These are phyloP conservation scores for Annona cherimola DNA, from an alignment of 164 flowering plant species.

Conservation along the genomic window DNA sequence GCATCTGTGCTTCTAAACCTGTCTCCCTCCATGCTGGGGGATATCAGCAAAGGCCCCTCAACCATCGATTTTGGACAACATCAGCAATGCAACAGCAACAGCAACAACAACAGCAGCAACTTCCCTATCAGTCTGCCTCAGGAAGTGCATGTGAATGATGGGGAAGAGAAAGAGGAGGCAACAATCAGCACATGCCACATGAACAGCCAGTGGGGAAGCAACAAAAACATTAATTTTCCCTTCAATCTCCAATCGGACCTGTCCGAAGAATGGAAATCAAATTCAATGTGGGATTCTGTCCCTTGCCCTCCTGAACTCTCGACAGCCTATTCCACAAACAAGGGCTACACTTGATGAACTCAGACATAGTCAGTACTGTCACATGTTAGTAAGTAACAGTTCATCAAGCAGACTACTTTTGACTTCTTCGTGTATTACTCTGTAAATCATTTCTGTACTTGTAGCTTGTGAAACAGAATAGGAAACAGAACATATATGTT, in stretches of 20 bases:
- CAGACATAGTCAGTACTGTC: slow-evolving; percentile 1
- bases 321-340: slow-evolving; percentile 52
- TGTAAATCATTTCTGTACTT: slow-evolving; percentile 23
- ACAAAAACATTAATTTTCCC: slow-evolving; percentile 48
- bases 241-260: slow-evolving; percentile 40
- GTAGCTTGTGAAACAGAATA: slow-evolving; percentile 6
- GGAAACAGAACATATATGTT: slow-evolving; percentile 8
- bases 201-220: slow-evolving; percentile 30
- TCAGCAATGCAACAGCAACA: slow-evolving; percentile 25
- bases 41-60: slow-evolving; percentile 27
- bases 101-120: slow-evolving; percentile 29
- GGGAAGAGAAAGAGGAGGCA: slow-evolving; percentile 26
- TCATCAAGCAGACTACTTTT: slow-evolving; percentile 10
- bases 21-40: slow-evolving; percentile 26
- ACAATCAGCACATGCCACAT: slow-evolving; percentile 13
- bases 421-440: slow-evolving; percentile 13
- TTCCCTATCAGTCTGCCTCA: slow-evolving; percentile 29
- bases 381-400: slow-evolving; percentile 15
- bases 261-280: slow-evolving; percentile 42
- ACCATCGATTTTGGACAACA: slow-evolving; percentile 35
- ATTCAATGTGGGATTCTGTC: slow-evolving; percentile 65
- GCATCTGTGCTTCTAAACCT: slow-evolving; percentile 41
- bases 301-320: slow-evolving; percentile 67
- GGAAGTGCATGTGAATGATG: slow-evolving; percentile 32
- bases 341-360: slow-evolving; percentile 39